Conservation (phyloP, 305 asterid genomes). For the Fraxinus albicans region DNA sequence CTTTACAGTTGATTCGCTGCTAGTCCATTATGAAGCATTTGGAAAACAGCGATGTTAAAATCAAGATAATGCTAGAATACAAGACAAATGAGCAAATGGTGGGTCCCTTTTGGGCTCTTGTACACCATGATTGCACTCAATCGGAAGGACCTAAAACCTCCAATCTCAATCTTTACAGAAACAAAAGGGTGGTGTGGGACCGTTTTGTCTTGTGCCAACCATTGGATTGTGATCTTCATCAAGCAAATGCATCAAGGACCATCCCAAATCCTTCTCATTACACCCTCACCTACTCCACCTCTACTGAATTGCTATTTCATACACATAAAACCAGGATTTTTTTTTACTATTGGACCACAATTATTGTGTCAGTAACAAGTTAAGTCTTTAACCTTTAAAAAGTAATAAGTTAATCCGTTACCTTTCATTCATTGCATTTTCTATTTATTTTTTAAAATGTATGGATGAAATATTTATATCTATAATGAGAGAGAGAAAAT, state of each 20-base stretch:
- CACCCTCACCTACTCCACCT: conserved; percentile 46
- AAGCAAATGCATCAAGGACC: conserved; percentile 15
- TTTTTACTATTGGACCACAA: background rate
- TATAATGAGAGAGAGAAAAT: background rate
- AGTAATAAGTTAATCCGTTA: background rate
- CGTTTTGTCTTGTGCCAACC: background rate
- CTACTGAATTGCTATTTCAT: conserved; percentile 12
- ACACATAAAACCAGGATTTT: background rate
- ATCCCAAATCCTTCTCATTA: conserved; percentile 32
- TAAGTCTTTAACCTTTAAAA: background rate
- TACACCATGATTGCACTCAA: background rate
- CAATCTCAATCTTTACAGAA: background rate
- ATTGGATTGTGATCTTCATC: background rate
- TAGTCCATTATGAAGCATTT: background rate
- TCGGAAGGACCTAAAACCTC: background rate
- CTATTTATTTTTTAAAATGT: background rate
- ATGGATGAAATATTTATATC: background rate
- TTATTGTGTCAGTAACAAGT: background rate
- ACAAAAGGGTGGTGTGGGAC: background rate
- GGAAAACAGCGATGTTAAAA: background rate
- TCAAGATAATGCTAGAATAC: background rate
- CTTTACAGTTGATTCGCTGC: background rate
- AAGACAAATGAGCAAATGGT: background rate
- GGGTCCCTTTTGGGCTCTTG: background rate
- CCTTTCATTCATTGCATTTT: background rate